A percentile compares a stretch with the other conserved stretches of the same genome.
These are phyloP conservation scores for Curvularia verruculosa DNA, from an alignment of 2,329 filamentous ascomycete species.

Conservation along the genomic window DNA sequence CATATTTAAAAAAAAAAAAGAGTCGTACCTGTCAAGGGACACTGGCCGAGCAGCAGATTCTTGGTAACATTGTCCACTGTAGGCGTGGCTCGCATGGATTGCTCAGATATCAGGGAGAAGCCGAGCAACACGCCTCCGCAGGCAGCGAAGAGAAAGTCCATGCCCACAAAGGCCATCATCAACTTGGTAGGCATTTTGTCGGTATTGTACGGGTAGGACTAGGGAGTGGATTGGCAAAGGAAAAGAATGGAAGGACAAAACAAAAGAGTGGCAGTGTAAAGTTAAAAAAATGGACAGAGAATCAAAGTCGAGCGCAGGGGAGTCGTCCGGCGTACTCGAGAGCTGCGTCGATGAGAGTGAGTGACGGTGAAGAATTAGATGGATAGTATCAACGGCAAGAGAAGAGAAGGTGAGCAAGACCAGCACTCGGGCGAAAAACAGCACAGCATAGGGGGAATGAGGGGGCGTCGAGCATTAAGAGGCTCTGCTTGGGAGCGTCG, in stretches of 20 bases:
- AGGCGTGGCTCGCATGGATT: conserved; percentile 50
- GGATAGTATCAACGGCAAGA: conserved; percentile 31
- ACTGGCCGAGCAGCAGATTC: conserved; percentile 59
- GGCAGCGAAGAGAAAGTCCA: conserved; percentile 60
- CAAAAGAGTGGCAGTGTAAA: no score
- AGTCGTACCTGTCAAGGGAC: conserved; percentile 61
- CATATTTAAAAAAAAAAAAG: conserved; percentile 8
- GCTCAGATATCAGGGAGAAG: conserved; percentile 59
- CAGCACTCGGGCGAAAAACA: conserved; percentile 31
- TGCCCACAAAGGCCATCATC: conserved; percentile 57
- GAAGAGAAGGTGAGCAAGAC: conserved; percentile 32
- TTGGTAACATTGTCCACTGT: conserved; percentile 58
- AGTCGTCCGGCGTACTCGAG: conserved; percentile 49
- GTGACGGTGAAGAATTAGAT: conserved; percentile 34
- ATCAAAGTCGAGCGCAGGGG: conserved; percentile 42
- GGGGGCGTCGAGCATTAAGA: conserved; percentile 45
- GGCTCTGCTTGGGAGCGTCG: conserved; percentile 39
- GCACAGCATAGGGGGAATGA: conserved; percentile 33
- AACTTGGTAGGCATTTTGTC: conserved; percentile 59
- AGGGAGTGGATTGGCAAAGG: conserved; percentile 11
- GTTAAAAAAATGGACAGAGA: conserved; percentile 28
- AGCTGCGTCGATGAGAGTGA: conserved; percentile 37
- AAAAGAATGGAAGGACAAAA: neutral
- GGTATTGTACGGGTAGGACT: conserved; percentile 25
- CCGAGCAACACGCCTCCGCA: conserved; percentile 60